These are phyloP conservation scores for Xylariaceae sp. DNA, from an alignment of 2,329 filamentous ascomycete species.

Conservation along the genomic window DNA sequence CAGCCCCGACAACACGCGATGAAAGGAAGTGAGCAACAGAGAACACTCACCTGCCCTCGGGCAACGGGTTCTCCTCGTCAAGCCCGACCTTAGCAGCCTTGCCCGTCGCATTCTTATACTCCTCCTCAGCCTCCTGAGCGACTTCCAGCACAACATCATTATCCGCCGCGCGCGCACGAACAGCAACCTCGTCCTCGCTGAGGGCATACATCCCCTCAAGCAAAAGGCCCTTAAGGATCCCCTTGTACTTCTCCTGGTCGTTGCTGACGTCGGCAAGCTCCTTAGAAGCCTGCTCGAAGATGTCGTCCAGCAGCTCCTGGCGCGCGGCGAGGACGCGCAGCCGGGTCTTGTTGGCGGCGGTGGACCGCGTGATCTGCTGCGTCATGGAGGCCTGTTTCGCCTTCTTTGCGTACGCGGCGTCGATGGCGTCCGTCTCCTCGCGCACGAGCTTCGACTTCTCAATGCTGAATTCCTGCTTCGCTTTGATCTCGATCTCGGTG, in stretches of 20 bases:
- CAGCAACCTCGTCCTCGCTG: constrained; percentile 69
- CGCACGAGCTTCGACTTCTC: constrained; percentile 98
- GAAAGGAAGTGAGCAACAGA: no score
- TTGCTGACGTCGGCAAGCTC: constrained; percentile 63
- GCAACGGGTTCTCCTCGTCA: constrained; percentile 73
- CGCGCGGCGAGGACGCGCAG: constrained; percentile 81
- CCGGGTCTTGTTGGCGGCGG: constrained; percentile 91
- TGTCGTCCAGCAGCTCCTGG: constrained; percentile 83
- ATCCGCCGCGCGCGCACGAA: constrained; percentile 78
- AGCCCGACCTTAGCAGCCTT: constrained; percentile 66
- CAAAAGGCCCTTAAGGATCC: constrained; percentile 71
- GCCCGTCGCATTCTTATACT: constrained; percentile 76
- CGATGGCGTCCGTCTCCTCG: constrained; percentile 89
- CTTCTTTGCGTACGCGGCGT: constrained; percentile 93
- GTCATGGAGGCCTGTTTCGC: constrained; percentile 98
- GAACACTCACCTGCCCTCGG: constrained; percentile 73
- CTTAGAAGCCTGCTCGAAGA: constrained; percentile 77
- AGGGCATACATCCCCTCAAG: constrained; percentile 88
- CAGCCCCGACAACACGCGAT: no score
- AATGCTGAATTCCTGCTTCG: constrained; percentile 97
- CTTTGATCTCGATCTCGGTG: constrained; percentile 95
- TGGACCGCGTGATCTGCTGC: constrained; percentile 97
- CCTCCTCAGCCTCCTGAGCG: constrained; percentile 67
- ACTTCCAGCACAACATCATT: constrained; percentile 72
- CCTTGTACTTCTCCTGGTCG: constrained; percentile 71